These are phyloP conservation scores for Paecilomyces variotii DNA, from an alignment of 2,329 filamentous ascomycete genomes.

Conservation along the genomic window DNA sequence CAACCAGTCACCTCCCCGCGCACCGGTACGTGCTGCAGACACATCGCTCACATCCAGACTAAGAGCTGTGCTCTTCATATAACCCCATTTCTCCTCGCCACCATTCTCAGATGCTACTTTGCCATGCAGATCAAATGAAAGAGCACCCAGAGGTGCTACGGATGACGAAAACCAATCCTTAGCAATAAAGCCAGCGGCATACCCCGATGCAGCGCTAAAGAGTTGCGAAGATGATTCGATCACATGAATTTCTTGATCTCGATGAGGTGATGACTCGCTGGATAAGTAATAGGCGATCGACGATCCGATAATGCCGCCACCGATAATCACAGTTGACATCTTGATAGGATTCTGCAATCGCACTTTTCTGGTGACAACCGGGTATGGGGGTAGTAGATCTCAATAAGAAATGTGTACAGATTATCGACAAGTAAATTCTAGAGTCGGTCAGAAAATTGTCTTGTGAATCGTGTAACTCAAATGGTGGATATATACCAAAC, in stretches of 20 bases:
- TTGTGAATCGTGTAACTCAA: no score
- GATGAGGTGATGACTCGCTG: constrained; percentile 19
- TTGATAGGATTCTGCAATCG: constrained; percentile 13
- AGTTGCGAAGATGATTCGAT: constrained; percentile 52
- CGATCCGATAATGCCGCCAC: constrained; percentile 61
- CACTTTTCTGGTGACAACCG: neutral
- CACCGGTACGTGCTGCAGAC: constrained; percentile 28
- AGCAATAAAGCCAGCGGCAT: constrained; percentile 66
- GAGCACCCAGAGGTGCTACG: constrained; percentile 50
- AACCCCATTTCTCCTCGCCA: constrained; percentile 54
- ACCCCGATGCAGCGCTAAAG: constrained; percentile 66
- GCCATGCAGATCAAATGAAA: constrained; percentile 63
- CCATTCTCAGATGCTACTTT: constrained; percentile 53
- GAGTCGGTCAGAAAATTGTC: neutral
- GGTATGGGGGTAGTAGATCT: no score
- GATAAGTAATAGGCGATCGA: constrained; percentile 68
- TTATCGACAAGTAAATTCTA: neutral
- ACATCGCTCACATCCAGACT: constrained; percentile 40
- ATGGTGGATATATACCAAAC: no score
- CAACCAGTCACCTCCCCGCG: constrained; percentile 57
- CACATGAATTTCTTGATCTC: constrained; percentile 43
- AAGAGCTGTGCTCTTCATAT: constrained; percentile 51
- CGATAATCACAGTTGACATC: constrained; percentile 57
- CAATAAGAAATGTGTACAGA: neutral
- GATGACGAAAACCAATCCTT: constrained; percentile 61